Percentiles rank a stretch among this genome's conserved stretches.
These are phyloP conservation scores for Trifolium pratense DNA, from an alignment of 306 rosid species.

Conservation along the genomic window DNA sequence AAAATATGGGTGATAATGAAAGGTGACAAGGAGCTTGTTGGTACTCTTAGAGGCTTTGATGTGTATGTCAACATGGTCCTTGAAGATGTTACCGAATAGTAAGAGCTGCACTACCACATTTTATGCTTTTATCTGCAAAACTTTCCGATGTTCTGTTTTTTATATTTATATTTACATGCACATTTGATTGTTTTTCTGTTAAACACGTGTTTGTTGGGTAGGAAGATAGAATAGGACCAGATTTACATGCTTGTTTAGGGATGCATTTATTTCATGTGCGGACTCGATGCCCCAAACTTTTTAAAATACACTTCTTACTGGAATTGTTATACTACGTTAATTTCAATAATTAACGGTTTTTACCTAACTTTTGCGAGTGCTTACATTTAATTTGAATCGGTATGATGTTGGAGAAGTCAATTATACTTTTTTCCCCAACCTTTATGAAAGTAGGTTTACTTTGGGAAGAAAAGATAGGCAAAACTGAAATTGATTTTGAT, in stretches of 20 bases:
- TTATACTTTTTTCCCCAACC: not conserved
- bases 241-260: slow-evolving; percentile 3
- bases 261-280: slow-evolving; percentile 6
- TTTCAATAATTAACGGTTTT: not conserved
- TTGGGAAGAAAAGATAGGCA: not conserved
- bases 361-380: not conserved
- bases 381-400: slow-evolving; percentile 20
- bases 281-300: not conserved
- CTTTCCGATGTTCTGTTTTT: slow-evolving; percentile 16
- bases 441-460: not conserved
- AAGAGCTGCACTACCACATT: slow-evolving; percentile 34
- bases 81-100: slow-evolving; percentile 98
- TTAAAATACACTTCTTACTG: not conserved
- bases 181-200: slow-evolving; percentile 12
- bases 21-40: slow-evolving; percentile 98
- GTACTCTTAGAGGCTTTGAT: slow-evolving; percentile 92
- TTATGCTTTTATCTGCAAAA: not conserved
- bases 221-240: slow-evolving; percentile 3
- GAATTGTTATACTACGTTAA: not conserved
- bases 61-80: slow-evolving; percentile 98
- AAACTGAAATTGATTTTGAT: not conserved
- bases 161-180: not conserved
- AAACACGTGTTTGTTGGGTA: not conserved
- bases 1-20: slow-evolving; percentile 99
- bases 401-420: not conserved